Percentiles rank a stretch among this genome's conserved stretches.
Conservation (phyloP, 148 eudicot genomes). For the Fagopyrum tataricum region DNA sequence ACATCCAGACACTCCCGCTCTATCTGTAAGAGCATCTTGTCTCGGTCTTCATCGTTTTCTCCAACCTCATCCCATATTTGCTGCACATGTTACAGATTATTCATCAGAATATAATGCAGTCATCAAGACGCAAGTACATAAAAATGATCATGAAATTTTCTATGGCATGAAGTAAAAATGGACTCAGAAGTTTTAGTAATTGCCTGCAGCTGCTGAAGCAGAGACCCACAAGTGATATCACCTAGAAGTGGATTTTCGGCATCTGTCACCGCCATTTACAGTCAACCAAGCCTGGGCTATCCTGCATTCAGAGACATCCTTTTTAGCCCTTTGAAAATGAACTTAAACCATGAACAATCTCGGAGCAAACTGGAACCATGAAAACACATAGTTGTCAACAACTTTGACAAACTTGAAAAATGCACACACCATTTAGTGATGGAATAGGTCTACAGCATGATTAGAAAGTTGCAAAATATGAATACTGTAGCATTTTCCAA, state of each 20-base stretch:
- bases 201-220: conserved; percentile 87
- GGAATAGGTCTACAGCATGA: neutral
- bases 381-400: neutral
- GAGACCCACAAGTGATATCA: conserved; percentile 71
- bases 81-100: conserved; percentile 29
- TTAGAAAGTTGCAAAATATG: neutral
- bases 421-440: neutral
- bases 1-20: conserved; percentile 96
- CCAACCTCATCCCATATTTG: conserved; percentile 99
- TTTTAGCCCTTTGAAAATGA: neutral
- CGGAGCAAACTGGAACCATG: neutral
- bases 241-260: conserved; percentile 47
- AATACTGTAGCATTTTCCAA: neutral
- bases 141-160: neutral
- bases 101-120: neutral
- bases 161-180: neutral
- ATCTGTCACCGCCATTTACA: conserved; percentile 65
- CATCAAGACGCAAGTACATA: neutral
- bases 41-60: conserved; percentile 87
- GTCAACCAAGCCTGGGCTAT: conserved; percentile 17
- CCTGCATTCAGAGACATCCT: conserved; percentile 24
- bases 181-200: conserved; percentile 4
- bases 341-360: neutral
- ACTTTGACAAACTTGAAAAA: neutral
- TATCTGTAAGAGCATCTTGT: conserved; percentile 90